A percentile compares a stretch with the other conserved stretches of the same genome.
Conservation (phyloP, 352 stramenopile genomes). For the Globisporangium okanoganense region DNA sequence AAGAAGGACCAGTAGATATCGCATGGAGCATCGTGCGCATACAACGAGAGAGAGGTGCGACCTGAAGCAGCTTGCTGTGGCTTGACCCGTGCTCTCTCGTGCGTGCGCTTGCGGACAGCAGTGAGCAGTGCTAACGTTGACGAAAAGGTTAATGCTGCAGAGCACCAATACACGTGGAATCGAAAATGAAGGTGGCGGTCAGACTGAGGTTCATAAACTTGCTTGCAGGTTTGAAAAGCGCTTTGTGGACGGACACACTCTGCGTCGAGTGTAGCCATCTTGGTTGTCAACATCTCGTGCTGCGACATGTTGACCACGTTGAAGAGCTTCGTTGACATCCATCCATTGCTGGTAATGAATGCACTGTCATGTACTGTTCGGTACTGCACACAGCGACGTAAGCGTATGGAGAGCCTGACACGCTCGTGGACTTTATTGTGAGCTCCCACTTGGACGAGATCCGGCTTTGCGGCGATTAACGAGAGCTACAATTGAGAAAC, state of each 20-base stretch:
- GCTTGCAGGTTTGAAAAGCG: not conserved
- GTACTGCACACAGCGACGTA: too few relatives aligned
- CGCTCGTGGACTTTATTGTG: too few relatives aligned
- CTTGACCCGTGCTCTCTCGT: not conserved
- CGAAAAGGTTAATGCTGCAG: conserved; percentile 1
- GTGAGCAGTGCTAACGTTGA: not conserved
- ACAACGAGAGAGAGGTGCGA: not conserved
- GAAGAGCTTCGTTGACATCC: not conserved
- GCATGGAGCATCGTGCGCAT: not conserved
- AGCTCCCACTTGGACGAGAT: not conserved
- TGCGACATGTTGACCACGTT: not conserved
- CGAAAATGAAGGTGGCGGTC: not conserved
- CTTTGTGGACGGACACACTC: not conserved
- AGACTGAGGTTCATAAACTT: not conserved
- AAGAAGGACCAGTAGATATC: conserved; percentile 66
- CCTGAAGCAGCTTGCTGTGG: not conserved
- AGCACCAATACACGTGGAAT: conserved; percentile 9
- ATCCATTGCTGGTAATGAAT: too few relatives aligned
- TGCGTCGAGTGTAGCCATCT: not conserved
- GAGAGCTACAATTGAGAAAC: conserved; percentile 1
- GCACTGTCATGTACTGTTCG: too few relatives aligned
- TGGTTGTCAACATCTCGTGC: not conserved
- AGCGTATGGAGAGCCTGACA: too few relatives aligned
- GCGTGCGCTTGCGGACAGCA: not conserved
- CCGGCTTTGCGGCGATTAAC: not conserved